These are phyloP conservation scores for Capsaspora owczarzaki DNA, from an alignment of 78 protist species.

Conservation along the genomic window DNA sequence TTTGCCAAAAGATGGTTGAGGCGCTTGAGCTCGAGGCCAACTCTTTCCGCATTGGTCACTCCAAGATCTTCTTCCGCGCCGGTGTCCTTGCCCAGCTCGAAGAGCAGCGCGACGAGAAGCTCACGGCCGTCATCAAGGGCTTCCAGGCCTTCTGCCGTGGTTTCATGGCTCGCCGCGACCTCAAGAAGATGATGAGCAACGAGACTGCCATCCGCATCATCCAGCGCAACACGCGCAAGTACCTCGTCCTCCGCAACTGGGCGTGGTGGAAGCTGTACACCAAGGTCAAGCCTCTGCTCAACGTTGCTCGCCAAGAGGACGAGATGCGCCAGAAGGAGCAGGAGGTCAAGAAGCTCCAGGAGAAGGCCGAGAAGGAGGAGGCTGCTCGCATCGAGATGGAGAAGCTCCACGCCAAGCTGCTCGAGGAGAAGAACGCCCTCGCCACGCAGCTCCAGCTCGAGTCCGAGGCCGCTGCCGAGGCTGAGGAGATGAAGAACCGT, in stretches of 20 bases:
- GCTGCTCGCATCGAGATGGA: not conserved
- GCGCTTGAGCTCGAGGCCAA: constrained; percentile 32
- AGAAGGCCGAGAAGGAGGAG: not conserved
- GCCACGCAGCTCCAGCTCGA: not conserved
- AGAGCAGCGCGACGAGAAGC: constrained; percentile 68
- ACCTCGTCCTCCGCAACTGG: constrained; percentile 34
- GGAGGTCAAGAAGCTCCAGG: not conserved
- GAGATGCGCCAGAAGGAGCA: constrained; percentile 4
- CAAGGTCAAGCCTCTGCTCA: constrained; percentile 32
- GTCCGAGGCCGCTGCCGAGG: not conserved
- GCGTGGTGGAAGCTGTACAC: constrained; percentile 46
- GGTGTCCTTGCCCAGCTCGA: constrained; percentile 79
- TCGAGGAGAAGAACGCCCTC: not conserved
- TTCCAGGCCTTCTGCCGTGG: constrained; percentile 72
- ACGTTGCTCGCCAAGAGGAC: constrained; percentile 24
- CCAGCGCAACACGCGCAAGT: constrained; percentile 63
- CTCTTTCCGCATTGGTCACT: constrained; percentile 53
- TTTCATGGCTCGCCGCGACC: constrained; percentile 58
- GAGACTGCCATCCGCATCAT: constrained; percentile 61
- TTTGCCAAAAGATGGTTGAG: constrained; percentile 50
- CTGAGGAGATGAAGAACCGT: not conserved
- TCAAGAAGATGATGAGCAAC: constrained; percentile 53
- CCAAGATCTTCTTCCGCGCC: constrained; percentile 81
- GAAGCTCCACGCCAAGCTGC: not conserved
- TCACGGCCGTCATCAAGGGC: constrained; percentile 46